Conservation (phyloP, 495 filamentous ascomycete genomes). For the Penicillium herquei region DNA sequence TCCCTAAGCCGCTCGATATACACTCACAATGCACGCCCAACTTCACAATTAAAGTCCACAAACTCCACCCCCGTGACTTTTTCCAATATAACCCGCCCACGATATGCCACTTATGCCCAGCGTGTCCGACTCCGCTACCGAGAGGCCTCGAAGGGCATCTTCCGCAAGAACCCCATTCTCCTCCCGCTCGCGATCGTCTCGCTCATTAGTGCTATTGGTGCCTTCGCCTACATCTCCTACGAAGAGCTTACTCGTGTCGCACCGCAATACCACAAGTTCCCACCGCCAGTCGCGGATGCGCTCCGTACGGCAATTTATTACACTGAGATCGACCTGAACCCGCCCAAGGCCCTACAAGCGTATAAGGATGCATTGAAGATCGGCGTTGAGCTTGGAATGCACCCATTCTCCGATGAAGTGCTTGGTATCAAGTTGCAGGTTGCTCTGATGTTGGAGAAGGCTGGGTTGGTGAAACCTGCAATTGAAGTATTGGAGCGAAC, state of each 20-base stretch:
- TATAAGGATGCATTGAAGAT: constrained; percentile 73
- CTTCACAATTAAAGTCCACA: constrained; percentile 7
- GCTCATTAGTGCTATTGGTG: constrained; percentile 36
- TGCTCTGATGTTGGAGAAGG: constrained; percentile 73
- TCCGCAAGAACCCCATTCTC: constrained; percentile 47
- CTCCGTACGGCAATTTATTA: constrained; percentile 87
- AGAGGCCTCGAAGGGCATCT: constrained; percentile 42
- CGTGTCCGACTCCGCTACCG: constrained; percentile 33
- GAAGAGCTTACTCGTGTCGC: constrained; percentile 64
- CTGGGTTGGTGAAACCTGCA: constrained; percentile 61
- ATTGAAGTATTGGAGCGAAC: constrained; percentile 67
- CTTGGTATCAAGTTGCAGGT: constrained; percentile 84
- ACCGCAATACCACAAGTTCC: constrained; percentile 71
- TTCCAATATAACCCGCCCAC: constrained; percentile 14
- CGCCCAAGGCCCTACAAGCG: constrained; percentile 72
- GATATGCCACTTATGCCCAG: constrained; percentile 25
- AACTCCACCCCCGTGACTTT: constrained; percentile 8
- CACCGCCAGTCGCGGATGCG: constrained; percentile 71
- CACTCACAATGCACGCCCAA: constrained; percentile 20
- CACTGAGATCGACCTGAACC: constrained; percentile 68
- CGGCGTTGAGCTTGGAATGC: constrained; percentile 69
- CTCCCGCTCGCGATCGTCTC: constrained; percentile 50
- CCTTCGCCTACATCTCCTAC: constrained; percentile 49
- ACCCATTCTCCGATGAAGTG: constrained; percentile 86
- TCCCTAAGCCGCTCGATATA: constrained; percentile 23